Percentiles rank a stretch among this genome's conserved stretches.
Conservation (phyloP, 176 grass and related monocot species). For the Oryza longistaminata region DNA sequence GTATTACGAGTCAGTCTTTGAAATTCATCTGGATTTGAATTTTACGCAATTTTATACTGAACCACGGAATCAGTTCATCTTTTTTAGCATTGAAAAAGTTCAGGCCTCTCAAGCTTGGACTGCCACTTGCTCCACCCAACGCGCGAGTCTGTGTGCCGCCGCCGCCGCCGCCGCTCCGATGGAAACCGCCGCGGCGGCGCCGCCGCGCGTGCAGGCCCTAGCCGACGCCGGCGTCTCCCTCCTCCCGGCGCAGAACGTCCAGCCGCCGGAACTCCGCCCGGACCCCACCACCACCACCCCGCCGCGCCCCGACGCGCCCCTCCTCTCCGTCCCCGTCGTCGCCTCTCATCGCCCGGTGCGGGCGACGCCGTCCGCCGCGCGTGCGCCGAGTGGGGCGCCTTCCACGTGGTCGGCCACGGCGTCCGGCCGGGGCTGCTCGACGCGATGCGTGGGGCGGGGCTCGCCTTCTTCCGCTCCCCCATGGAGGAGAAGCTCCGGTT, state of each 20-base stretch:
- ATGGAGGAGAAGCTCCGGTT: slow-evolving; percentile 74
- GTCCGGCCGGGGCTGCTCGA: slow-evolving; percentile 43
- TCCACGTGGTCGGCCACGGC: slow-evolving; percentile 76
- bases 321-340: slow-evolving; percentile 49
- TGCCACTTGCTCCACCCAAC: no score
- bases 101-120: no score
- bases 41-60: no score
- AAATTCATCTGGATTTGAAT: no score
- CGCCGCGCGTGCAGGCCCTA: slow-evolving; percentile 65
- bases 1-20: no score
- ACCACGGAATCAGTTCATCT: no score
- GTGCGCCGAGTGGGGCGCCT: slow-evolving; percentile 74
- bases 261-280: slow-evolving; percentile 54
- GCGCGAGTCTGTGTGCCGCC: no score
- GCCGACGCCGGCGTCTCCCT: slow-evolving; percentile 49
- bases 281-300: neutral
- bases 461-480: slow-evolving; percentile 60
- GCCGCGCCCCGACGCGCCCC: neutral
- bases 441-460: slow-evolving; percentile 52
- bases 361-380: slow-evolving; percentile 37
- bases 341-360: slow-evolving; percentile 39
- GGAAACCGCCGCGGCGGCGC: slow-evolving; percentile 44
- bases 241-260: slow-evolving; percentile 68
- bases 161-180: slow-evolving; percentile 28
- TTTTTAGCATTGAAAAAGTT: no score